Base-by-base conservation (phyloP, 176 grass and related monocot genomes). In the Rhynchospora tenuis region DNA sequence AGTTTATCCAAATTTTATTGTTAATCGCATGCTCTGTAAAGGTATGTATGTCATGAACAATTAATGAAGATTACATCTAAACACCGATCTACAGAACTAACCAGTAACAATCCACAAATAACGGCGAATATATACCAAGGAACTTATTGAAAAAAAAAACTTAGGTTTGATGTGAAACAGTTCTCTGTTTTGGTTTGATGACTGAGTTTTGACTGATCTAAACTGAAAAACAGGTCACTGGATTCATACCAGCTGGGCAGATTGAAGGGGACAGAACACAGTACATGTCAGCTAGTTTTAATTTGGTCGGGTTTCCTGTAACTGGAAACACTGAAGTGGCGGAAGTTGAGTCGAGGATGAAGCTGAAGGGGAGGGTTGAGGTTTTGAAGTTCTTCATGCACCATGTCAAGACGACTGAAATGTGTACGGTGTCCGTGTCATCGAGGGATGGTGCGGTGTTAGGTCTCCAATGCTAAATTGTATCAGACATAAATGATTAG, bases 331-430 rank as follows among this genome's bases (percentile, higher is more conserved):
- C 6, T 19, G 64, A 68, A 31, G 86, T 87, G 1, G 90, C 95
- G 57, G 92, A 98, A 84, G 91, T 98, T 51, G 89, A 90, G 42
- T 98, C 95, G 43, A 46, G 91, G 88, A 85, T 98, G 44, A 58
- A 85, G 69, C 79, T 98, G 7, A 94, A 95, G 84, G 95, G 95
- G 2, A 93, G 84, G 7, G 91, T 98, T 16, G 89, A 48, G 26
- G 83, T 98, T 64, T 85, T 98, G 31, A 46, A 79, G 29, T 86
- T 95, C 84, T 90, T 98, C 44, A 98, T 92, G 7, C 95, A 98
- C 88, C 84, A 87, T 13, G 91, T 98, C 16, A 68, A 93, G 86
- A 86, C 91, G 42, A 78, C 86, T 62, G 90, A 89, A 60, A 10
- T 83, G 31, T 98, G 95, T 87, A 91, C 84, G 59, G 84, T 98